Evolutionary conservation across 352 stramenopile species (phyloP), one percentile per base, ranked within the genome.

Genomic region (Elongisporangium prolatum): DNA sequence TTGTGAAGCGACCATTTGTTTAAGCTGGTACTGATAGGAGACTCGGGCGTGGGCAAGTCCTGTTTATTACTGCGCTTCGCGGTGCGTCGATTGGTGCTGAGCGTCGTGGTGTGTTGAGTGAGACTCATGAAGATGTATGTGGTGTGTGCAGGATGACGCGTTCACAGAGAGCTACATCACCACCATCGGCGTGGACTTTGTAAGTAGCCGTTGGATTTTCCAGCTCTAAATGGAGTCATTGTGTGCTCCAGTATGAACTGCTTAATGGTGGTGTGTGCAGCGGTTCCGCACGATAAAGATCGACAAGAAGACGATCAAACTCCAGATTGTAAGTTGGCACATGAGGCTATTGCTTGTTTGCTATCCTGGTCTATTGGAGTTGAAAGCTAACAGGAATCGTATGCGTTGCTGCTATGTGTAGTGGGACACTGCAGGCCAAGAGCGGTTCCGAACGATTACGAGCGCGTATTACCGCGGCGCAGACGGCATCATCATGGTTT

Each of bases 91-190:
- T n/a, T n/a, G n/a, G n/a, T n/a, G n/a, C n/a, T 5, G 14, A 38
- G 28, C 11, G 34, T 4, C 34, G 1, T 44, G 34, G 34, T 44
- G 9, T 44, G 40, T 61, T 56, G 50, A 3, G 38, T 20, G 3
- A n/a, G 13, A 5, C 25, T 48, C 21, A 13, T 47, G 44, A 25
- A 28, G 21, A n/a, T 21, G 21, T 13, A 50, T 54, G 3, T 58
- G 44, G 16, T 28, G 21, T 44, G 48, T 17, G 20, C 54, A 91
- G 81, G 91, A 99, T 77, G 96, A 99, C 66, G 93, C 97, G 4
- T 99, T 98, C 69, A 98, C 96, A 57, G 96, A 99, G 77, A 98
- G 91, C 56, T 99, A 99, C 74, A 99, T 97, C 70, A 96, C 88
- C 38, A 98, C 92, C 38, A 98, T 98, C 58, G 92, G 92, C 54